Percentiles rank a stretch among this genome's conserved stretches.
Conservation (phyloP, 352 stramenopile genomes). For the Pythium biforme region DNA sequence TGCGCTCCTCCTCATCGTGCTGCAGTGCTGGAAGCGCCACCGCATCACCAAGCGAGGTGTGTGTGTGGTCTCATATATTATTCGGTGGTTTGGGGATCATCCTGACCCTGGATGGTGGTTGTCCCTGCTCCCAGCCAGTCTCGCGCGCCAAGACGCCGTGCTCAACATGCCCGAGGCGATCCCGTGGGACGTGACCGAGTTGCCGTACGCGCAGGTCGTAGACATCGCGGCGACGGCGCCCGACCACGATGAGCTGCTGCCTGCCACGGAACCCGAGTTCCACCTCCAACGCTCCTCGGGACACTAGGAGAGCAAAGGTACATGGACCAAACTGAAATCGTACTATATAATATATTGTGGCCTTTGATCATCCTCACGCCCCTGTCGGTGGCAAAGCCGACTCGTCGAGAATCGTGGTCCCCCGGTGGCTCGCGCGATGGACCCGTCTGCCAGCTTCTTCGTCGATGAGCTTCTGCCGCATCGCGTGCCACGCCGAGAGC, state of each 20-base stretch:
- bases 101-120: too few relatives aligned
- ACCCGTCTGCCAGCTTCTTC: background rate
- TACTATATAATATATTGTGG: background rate
- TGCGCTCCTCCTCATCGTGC: slow-evolving; percentile 1
- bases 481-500: slow-evolving; percentile 10
- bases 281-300: background rate
- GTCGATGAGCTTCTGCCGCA: slow-evolving; percentile 22
- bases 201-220: slow-evolving; percentile 28
- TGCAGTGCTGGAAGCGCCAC: slow-evolving; percentile 16
- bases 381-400: background rate
- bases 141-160: slow-evolving; percentile 16
- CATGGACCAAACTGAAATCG: background rate
- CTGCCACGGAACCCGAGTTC: slow-evolving; percentile 18
- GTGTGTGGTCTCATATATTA: background rate
- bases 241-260: slow-evolving; percentile 29
- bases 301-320: background rate
- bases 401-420: background rate
- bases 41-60: slow-evolving; percentile 16
- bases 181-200: slow-evolving; percentile 14
- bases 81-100: background rate
- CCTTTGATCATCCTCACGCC: background rate
- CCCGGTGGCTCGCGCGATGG: background rate
- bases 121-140: slow-evolving; percentile 9
- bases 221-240: slow-evolving; percentile 26
- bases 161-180: slow-evolving; percentile 27